These are phyloP conservation scores for Aquilaria yunnanensis DNA, from an alignment of 345 rosid genomes.

Conservation along the genomic window DNA sequence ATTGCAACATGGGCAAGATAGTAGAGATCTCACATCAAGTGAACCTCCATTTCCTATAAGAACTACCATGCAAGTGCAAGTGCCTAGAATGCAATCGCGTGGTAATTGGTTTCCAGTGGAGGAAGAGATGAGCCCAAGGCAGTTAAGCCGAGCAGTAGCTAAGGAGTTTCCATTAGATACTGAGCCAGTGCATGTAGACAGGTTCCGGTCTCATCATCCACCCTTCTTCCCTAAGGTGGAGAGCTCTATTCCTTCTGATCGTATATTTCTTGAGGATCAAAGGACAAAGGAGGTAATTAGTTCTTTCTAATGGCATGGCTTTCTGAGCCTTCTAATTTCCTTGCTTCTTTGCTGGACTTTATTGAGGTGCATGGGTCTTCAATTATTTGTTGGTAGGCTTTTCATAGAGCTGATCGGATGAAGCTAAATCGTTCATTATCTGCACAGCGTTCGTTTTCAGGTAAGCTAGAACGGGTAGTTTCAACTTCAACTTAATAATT, in stretches of 20 bases:
- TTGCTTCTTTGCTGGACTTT: background rate
- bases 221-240: conserved; percentile 63
- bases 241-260: conserved; percentile 56
- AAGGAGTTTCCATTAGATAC: conserved; percentile 65
- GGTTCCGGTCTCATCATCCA: conserved; percentile 47
- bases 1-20: conserved; percentile 97
- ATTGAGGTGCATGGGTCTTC: background rate
- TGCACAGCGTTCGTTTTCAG: conserved; percentile 54
- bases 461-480: conserved; percentile 30
- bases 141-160: conserved; percentile 45
- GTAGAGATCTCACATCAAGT: conserved; percentile 56
- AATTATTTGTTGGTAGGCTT: conserved; percentile 50
- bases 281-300: conserved; percentile 76
- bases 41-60: conserved; percentile 70
- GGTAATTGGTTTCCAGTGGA: conserved; percentile 75
- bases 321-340: background rate
- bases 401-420: conserved; percentile 52
- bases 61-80: conserved; percentile 57
- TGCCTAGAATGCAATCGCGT: conserved; percentile 54
- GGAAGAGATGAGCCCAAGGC: conserved; percentile 83
- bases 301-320: conserved; percentile 1
- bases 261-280: conserved; percentile 69
- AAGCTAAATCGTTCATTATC: conserved; percentile 41
- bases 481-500: background rate
- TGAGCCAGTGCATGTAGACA: conserved; percentile 62